Evolutionary conservation across 495 filamentous ascomycete genomes (phyloP), one percentile per base, ranked within the genome.

Genomic region (Podospora bellae-mahoneyi): DNA sequence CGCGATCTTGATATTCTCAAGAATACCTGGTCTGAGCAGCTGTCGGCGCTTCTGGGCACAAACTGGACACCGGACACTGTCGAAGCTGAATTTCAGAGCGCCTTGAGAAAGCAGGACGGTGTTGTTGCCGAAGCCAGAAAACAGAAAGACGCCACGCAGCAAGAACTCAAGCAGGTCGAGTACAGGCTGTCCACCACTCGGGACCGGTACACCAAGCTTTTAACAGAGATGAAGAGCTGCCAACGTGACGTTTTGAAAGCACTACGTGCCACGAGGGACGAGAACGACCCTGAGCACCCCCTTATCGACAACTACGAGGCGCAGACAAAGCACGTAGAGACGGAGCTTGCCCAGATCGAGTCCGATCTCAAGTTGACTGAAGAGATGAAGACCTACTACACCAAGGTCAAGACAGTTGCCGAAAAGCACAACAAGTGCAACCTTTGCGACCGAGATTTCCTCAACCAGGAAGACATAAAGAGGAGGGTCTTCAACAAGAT

Each of bases 161-260:
- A 90, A 73, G 89, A 96, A 64, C 82, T 95, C 10, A 89, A 92
- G 73, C 88, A 94, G 64, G 77, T 92, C 23, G 89, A 95, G 68
- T 92, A 86, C 75, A 92, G 90, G 73, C 81, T 97, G n/a, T 89
- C 86, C 18, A 88, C 82, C 58, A 75, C 79, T 15, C 84, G 85
- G 34, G 86, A 87, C 20, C 87, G 81, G 61, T 78, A 91, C 28
- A 87, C 82, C 59, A 86, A 87, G 73, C 89, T 89, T 64, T 80
- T 86, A 32, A 82, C 86, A 59, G 90, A 94, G 66, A 83, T 87
- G 67, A 82, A 87, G 6, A 81, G 79, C 27, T 89, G 87, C 74
- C 84, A 86, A 58, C 69, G 78, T 5, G 73, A 67, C 10, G 83
- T 90, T 2, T 48, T 79, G 23, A 68, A 64, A n/a, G 80, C 79